Evolutionary conservation across 1,284 basidiomycete genomes (phyloP).

Genomic region (Tylopilus sp.): DNA sequence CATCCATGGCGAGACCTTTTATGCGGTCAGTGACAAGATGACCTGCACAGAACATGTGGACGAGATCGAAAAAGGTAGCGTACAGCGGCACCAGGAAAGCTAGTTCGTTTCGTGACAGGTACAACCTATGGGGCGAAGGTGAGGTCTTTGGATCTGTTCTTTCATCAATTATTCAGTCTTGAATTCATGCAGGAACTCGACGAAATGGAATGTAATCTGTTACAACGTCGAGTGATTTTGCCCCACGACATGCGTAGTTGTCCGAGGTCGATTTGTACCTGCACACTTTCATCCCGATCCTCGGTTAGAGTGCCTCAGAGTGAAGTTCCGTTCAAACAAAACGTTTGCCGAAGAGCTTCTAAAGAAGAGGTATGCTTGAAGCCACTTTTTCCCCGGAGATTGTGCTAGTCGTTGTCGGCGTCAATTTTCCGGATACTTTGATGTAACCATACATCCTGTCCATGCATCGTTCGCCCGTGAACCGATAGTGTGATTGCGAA

Average conservation of each 20-base stretch:
- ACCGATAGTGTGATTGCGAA: too few relatives aligned
- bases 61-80: constrained; percentile 21
- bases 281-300: constrained; percentile 26
- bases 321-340: constrained; percentile 28
- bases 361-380: constrained; percentile 24
- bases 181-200: constrained; percentile 23
- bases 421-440: too few relatives aligned
- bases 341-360: constrained; percentile 22
- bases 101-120: constrained; percentile 23
- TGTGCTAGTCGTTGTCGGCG: background rate
- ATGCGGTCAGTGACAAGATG: constrained; percentile 26
- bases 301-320: constrained; percentile 28
- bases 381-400: too few relatives aligned
- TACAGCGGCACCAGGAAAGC: constrained; percentile 23
- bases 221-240: background rate
- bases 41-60: constrained; percentile 22
- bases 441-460: too few relatives aligned
- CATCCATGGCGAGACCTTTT: constrained; percentile 25
- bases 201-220: constrained; percentile 30
- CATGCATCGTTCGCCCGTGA: too few relatives aligned
- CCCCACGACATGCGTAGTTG: constrained; percentile 18
- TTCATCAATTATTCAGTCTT: background rate
- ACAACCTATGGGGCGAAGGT: constrained; percentile 21
- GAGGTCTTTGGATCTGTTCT: background rate
- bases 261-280: constrained; percentile 30